These are phyloP conservation scores for Dipteronia sinensis DNA, from an alignment of 345 rosid species.

Conservation along the genomic window DNA sequence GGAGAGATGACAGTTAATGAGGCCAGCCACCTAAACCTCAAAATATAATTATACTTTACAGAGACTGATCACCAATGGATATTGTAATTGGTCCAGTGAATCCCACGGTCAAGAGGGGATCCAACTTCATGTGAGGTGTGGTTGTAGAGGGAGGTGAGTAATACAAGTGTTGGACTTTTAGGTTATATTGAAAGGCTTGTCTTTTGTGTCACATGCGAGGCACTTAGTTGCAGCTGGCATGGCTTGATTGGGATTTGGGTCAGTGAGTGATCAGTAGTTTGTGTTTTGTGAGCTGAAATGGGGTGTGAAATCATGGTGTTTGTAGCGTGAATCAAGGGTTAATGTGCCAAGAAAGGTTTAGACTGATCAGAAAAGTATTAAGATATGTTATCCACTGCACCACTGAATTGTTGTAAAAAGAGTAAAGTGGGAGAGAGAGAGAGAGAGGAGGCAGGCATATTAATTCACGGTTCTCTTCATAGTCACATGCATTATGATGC, in stretches of 20 bases:
- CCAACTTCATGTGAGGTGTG: not conserved
- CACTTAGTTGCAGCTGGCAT: constrained; percentile 9
- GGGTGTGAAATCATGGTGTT: constrained; percentile 27
- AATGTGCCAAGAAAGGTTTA: not conserved
- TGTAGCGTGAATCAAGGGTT: constrained; percentile 21
- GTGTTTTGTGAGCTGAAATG: constrained; percentile 8
- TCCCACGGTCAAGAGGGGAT: not conserved
- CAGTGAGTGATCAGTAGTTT: not conserved
- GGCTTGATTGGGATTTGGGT: not conserved
- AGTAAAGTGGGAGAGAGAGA: not conserved
- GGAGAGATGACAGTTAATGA: too few relatives aligned
- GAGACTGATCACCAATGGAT: not conserved
- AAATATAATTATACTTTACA: not conserved
- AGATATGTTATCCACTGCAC: not conserved
- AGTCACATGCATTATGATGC: not conserved
- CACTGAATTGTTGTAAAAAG: not conserved
- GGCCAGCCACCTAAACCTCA: not conserved
- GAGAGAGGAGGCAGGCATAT: not conserved
- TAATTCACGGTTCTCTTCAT: not conserved
- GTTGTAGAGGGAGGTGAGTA: not conserved
- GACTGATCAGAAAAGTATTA: not conserved
- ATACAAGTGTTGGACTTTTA: constrained; percentile 18
- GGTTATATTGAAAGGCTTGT: not conserved
- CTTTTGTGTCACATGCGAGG: constrained; percentile 19
- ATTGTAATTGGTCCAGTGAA: not conserved